Evolutionary conservation across 1,284 basidiomycete species (phyloP).

Genomic region (Moesziomyces parantarcticus): DNA sequence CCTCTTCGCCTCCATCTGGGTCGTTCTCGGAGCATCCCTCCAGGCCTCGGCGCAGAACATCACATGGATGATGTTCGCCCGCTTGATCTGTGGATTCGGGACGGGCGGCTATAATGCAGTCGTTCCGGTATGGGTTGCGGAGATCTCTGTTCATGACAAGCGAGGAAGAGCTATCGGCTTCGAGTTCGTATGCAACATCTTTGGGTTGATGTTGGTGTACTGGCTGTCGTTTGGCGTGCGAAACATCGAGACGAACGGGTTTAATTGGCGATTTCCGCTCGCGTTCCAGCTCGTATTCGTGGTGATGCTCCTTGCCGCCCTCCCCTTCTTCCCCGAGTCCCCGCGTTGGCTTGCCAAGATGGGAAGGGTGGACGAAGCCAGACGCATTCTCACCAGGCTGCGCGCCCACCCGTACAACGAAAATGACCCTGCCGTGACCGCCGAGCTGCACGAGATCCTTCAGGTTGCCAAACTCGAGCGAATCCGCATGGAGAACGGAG

Average conservation of each 20-base stretch:
- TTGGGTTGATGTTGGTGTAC: constrained; percentile 24
- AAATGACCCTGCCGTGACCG: constrained; percentile 12
- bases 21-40: constrained; percentile 18
- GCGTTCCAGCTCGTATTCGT: constrained; percentile 35
- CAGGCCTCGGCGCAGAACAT: constrained; percentile 30
- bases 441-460: constrained; percentile 25
- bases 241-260: constrained; percentile 15
- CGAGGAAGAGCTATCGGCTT: constrained; percentile 24
- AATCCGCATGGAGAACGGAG: constrained; percentile 19
- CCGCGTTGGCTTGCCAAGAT: constrained; percentile 34
- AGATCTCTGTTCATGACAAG: constrained; percentile 19
- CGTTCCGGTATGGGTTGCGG: constrained; percentile 27
- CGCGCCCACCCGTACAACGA: constrained; percentile 28
- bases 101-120: constrained; percentile 18
- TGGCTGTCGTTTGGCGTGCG: constrained; percentile 27
- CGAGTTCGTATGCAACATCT: constrained; percentile 27
- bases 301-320: constrained; percentile 10
- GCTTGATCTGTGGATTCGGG: constrained; percentile 9
- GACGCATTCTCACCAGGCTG: constrained; percentile 20
- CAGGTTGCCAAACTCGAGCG: constrained; percentile 23
- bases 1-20: constrained; percentile 30
- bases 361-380: constrained; percentile 32
- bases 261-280: constrained; percentile 32
- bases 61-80: constrained; percentile 26
- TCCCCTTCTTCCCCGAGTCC: constrained; percentile 36